Percentiles rank a stretch among this genome's conserved stretches.
Evolutionary conservation across 305 asterid species (phyloP).

Genomic region (Fraxinus latifolia): DNA sequence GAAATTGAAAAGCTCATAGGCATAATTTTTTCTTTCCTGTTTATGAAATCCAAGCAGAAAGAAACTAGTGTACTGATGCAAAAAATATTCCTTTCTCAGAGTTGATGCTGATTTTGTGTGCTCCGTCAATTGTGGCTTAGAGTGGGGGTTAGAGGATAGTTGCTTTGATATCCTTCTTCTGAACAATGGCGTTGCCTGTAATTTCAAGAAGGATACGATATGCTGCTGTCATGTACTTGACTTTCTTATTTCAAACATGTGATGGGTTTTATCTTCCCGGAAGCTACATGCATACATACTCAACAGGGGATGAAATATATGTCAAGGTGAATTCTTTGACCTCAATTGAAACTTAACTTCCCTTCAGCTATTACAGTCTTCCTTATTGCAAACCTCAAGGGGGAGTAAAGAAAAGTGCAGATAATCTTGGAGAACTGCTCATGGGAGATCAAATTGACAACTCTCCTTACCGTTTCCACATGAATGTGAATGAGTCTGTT

Average conservation of each 20-base stretch:
- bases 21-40: background rate
- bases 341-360: slow-evolving; percentile 55
- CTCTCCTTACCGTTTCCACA: slow-evolving; percentile 53
- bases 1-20: background rate
- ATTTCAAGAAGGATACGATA: background rate
- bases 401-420: slow-evolving; percentile 54
- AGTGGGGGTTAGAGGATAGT: background rate
- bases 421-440: slow-evolving; percentile 61
- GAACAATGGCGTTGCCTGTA: background rate
- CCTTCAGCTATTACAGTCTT: slow-evolving; percentile 53
- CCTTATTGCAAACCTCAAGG: slow-evolving; percentile 53
- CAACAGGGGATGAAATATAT: slow-evolving; percentile 29
- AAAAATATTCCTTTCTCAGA: slow-evolving; percentile 28
- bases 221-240: slow-evolving; percentile 22
- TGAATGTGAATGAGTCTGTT: slow-evolving; percentile 48
- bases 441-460: slow-evolving; percentile 66
- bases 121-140: slow-evolving; percentile 17
- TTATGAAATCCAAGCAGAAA: background rate
- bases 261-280: slow-evolving; percentile 36
- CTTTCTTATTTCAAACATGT: slow-evolving; percentile 24
- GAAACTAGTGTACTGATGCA: background rate
- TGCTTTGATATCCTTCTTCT: background rate
- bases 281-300: slow-evolving; percentile 35
- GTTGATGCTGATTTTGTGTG: slow-evolving; percentile 9
- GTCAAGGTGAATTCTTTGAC: slow-evolving; percentile 57